Evolutionary conservation across 768 basidiomycete genomes (phyloP).

Genomic region (Leccinellum albellum): DNA sequence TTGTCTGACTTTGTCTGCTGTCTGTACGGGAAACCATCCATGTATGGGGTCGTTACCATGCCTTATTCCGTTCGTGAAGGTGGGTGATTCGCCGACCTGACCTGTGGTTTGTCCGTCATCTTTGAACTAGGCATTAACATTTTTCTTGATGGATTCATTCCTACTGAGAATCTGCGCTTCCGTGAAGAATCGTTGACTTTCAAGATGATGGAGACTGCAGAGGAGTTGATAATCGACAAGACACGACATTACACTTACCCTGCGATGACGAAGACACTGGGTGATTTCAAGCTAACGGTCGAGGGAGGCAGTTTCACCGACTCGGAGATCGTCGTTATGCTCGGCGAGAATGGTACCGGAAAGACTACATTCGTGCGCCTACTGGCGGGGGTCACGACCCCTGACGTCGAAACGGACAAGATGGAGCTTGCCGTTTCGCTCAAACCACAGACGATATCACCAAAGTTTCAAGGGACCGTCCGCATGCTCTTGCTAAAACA

Average conservation of each 20-base stretch:
- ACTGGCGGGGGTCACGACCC: slow-evolving; percentile 80
- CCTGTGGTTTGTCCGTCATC: background rate
- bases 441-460: slow-evolving; percentile 98
- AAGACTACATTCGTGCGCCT: slow-evolving; percentile 98
- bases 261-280: slow-evolving; percentile 97
- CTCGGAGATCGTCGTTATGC: slow-evolving; percentile 99
- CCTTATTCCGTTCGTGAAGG: slow-evolving; percentile 97
- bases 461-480: slow-evolving; percentile 96
- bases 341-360: slow-evolving; percentile 98
- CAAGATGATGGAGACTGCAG: slow-evolving; percentile 96
- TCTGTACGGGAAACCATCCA: slow-evolving; percentile 93
- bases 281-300: slow-evolving; percentile 92
- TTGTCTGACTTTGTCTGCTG: slow-evolving; percentile 98
- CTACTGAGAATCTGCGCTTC: slow-evolving; percentile 98
- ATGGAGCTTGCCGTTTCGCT: slow-evolving; percentile 84
- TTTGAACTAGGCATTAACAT: slow-evolving; percentile 50
- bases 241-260: slow-evolving; percentile 86
- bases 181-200: slow-evolving; percentile 92
- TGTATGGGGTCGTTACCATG: slow-evolving; percentile 99
- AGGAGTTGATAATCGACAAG: slow-evolving; percentile 83
- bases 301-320: slow-evolving; percentile 89
- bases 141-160: slow-evolving; percentile 99
- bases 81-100: slow-evolving; percentile 29
- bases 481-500: slow-evolving; percentile 91
- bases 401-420: slow-evolving; percentile 81